Percentiles rank a stretch among this genome's conserved stretches.
These are phyloP conservation scores for Lipomyces mesembrius DNA, from an alignment of 805 yeast species.

Conservation along the genomic window DNA sequence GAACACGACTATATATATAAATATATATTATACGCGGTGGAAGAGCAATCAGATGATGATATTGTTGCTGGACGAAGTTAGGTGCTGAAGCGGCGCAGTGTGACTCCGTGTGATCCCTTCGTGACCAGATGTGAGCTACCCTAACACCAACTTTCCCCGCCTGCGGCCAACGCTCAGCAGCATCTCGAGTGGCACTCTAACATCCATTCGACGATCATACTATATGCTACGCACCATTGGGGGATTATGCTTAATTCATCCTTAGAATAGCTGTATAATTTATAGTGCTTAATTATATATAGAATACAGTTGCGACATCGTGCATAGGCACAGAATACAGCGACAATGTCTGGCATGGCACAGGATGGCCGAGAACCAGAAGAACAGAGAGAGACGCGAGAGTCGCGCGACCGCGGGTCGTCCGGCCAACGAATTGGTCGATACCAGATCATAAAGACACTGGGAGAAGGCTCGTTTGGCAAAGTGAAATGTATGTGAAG, in stretches of 20 bases:
- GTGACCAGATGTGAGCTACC: not conserved
- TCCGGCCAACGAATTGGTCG: conserved; percentile 68
- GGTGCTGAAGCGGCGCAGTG: not conserved
- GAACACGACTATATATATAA: not conserved
- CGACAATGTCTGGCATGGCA: not conserved
- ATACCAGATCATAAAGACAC: conserved; percentile 87
- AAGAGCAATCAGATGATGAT: not conserved
- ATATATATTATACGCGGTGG: not conserved
- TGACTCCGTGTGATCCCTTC: not conserved
- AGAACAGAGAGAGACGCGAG: not conserved
- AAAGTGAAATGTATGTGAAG: conserved; percentile 83
- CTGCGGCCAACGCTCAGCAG: not conserved
- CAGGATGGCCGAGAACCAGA: not conserved
- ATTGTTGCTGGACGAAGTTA: not conserved
- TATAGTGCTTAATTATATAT: not conserved
- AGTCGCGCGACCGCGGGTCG: conserved; percentile 3
- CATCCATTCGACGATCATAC: not conserved
- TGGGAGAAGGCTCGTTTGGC: conserved; percentile 97
- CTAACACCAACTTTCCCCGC: not conserved
- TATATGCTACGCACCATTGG: not conserved
- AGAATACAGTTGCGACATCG: not conserved
- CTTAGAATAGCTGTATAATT: not conserved
- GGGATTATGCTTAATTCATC: not conserved
- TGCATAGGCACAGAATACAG: not conserved
- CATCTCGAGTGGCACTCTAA: not conserved